Evolutionary conservation across 179 eudicot genomes (phyloP), one percentile per base, ranked within the genome.

Genomic region (Beta lomatogona): DNA sequence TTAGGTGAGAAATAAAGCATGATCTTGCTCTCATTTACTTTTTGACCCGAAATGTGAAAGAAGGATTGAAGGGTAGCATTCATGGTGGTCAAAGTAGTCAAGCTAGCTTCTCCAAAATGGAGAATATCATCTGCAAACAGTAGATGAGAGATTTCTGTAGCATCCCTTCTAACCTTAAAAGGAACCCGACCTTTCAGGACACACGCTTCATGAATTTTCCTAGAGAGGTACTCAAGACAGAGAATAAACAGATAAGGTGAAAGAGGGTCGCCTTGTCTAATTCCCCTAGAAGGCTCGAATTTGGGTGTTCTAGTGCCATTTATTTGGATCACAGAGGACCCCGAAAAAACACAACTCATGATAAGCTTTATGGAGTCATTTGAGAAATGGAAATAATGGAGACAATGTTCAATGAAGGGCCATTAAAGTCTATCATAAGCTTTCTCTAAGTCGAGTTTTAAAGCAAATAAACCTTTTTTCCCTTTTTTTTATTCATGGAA

Each of bases 101-200:
- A 5, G 0, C 9, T 31, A 0, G 6, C 16, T 0, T 25, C 6
- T 0, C 70, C 70, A 65, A 65, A 65, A 0, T 25, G 4, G 6
- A 65, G 15, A 0, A 28, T 4, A 6, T 65, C 70, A 65, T 65
- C 18, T 3, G 46, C 70, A 2, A 65, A 65, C 0, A 65, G 19
- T 0, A 65, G 45, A 6, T 65, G 70, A 0, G 45, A 65, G 0
- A 65, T 11, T 0, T 65, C 18, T 4, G 7, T 0, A 0, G 0
- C 0, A 0, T 19, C 45, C 45, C 18, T 4, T 0, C 70, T 28
- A 0, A 25, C 2, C 4, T 0, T 9, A 6, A 65, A 10, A 0
- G 70, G 70, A 1, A 3, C 4, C 12, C 70, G 31, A 0, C 1
- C 18, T 28, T 2, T 22, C 0, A 0, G 0, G 0, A 0, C 4